Evolutionary conservation across 176 grass and related monocot genomes (phyloP).

Genomic region (Poa annua): DNA sequence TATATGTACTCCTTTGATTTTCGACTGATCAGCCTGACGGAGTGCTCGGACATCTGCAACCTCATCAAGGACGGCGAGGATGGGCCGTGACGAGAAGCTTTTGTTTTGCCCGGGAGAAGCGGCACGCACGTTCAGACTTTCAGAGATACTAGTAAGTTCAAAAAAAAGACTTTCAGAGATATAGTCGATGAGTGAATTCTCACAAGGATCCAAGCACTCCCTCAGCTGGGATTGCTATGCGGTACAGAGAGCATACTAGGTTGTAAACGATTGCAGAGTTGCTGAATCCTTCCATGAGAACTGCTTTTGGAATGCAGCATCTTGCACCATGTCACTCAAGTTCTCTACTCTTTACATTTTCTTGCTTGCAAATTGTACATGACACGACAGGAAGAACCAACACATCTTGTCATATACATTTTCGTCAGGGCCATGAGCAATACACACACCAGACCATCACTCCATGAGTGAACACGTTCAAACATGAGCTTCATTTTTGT

Average conservation of each 20-base stretch:
- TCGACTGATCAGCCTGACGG: slow-evolving; percentile 42
- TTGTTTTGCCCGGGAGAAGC: not conserved
- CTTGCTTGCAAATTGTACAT: slow-evolving; percentile 1
- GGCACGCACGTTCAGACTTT: not conserved
- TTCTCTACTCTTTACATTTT: slow-evolving; percentile 1
- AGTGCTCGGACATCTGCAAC: slow-evolving; percentile 81
- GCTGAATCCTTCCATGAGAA: not conserved
- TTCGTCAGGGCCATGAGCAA: not conserved
- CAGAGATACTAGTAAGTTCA: not conserved
- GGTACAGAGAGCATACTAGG: not conserved
- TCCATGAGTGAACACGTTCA: not conserved
- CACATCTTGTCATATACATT: slow-evolving; percentile 18
- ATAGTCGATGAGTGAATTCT: not conserved
- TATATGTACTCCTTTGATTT: not conserved
- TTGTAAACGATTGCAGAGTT: not conserved
- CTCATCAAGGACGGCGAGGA: slow-evolving; percentile 77
- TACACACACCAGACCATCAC: not conserved
- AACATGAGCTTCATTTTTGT: not conserved
- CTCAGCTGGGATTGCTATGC: not conserved
- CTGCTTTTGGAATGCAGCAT: slow-evolving; percentile 1
- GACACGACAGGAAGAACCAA: not conserved
- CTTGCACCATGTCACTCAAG: not conserved
- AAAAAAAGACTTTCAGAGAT: not conserved
- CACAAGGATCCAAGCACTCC: not conserved
- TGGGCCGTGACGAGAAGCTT: slow-evolving; percentile 48